Base-by-base conservation (phyloP, 129 eudicot genomes). In the Flaveria sonorensis region DNA sequence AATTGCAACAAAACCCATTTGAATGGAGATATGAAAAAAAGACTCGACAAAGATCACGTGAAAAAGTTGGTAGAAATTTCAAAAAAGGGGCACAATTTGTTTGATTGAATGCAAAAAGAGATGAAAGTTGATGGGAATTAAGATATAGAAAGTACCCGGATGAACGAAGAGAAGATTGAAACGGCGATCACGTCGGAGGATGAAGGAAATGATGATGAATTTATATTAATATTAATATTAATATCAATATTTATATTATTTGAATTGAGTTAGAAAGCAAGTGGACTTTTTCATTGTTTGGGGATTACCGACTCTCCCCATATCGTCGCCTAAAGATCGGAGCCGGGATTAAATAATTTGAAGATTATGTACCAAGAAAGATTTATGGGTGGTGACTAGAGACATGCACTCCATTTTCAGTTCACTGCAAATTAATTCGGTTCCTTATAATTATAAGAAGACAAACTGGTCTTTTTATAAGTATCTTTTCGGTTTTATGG, bases 111-210 rank as follows among this genome's bases (percentile, higher is more conserved):
- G 40, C 40, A 36, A 36, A 36, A 36, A 36, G 7, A 36, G 40
- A 36, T 36, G 7, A 36, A 36, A 0, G 40, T 36, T 36, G 7
- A 36, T 5, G 40, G 8, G 7, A 36, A 36, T 36, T 36, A 36
- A 6, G 40, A 36, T 36, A 36, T 36, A 36, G 6, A 48, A 64
- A 36, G 52, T 65, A 76, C 80, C 80, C 15, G 80, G 62, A 62
- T 63, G 73, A 50, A 48, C 19, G n/a, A 64, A 55, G 71, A 62
- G 40, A 36, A 36, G 40, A 7, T 36, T 36, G 8, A 36, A 36
- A 36, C 40, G 40, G 7, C 7, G 40, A 36, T 36, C 40, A 62
- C 71, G 72, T 28, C 20, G 70, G 61, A 16, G 28, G 42, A 24
- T 45, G 48, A 14, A 74, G 32, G 32, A 60, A 60, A 60, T 6